A percentile compares a stretch with the other conserved stretches of the same genome.
phyloP scores from a whole-genome alignment of 2,329 filamentous ascomycete species.

The Aspergillus pseudonomiae region DNA sequence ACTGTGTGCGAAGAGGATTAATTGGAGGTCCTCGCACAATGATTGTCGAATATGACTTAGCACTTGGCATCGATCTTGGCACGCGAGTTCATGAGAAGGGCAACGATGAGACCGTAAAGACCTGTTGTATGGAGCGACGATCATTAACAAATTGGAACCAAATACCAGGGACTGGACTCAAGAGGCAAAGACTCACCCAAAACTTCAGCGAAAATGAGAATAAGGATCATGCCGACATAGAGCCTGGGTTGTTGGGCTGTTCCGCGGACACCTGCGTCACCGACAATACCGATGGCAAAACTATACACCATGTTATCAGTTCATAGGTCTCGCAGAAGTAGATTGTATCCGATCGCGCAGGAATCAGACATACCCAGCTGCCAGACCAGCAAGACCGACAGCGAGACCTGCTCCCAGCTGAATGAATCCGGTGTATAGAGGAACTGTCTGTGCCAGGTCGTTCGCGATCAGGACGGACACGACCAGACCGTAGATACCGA shows the following conservation, averaged over 20 bases:
- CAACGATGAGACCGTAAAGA: slow-evolving; percentile 99
- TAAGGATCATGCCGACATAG: slow-evolving; percentile 97
- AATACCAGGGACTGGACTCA: not conserved
- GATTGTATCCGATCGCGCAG: not conserved
- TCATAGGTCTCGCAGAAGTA: not conserved
- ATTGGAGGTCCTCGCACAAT: slow-evolving; percentile 12
- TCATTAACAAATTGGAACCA: not conserved
- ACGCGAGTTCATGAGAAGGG: slow-evolving; percentile 99
- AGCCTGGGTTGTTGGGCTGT: slow-evolving; percentile 61
- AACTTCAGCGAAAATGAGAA: slow-evolving; percentile 99
- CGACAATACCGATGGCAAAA: slow-evolving; percentile 85
- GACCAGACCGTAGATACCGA: slow-evolving; percentile 96
- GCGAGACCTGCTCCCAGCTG: slow-evolving; percentile 82
- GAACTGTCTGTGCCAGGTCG: slow-evolving; percentile 69
- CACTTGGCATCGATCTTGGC: slow-evolving; percentile 65
- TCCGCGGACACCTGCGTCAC: slow-evolving; percentile 56
- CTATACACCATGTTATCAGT: slow-evolving; percentile 38
- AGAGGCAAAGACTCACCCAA: slow-evolving; percentile 68
- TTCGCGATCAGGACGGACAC: slow-evolving; percentile 86
- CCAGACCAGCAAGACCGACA: slow-evolving; percentile 80
- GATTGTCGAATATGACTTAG: slow-evolving; percentile 43
- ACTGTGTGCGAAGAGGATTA: slow-evolving; percentile 10
- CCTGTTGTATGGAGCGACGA: slow-evolving; percentile 53
- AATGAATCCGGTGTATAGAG: slow-evolving; percentile 81
- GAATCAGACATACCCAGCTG: slow-evolving; percentile 60